Conservation (phyloP, 371 early-diverging fungal species). For the Mortierella polycephala region DNA sequence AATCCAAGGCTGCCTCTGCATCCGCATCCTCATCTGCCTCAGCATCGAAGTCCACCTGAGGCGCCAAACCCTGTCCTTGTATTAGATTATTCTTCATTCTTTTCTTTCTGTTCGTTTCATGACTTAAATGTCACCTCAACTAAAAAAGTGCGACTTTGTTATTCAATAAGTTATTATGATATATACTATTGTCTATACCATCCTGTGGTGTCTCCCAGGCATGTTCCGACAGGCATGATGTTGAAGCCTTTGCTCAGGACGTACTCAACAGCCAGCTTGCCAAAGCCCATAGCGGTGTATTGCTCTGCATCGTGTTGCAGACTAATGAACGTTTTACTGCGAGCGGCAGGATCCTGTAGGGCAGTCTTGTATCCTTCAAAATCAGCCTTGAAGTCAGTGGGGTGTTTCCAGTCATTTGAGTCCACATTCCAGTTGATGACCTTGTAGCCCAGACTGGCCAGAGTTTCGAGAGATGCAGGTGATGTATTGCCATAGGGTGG, state of each 20-base stretch:
- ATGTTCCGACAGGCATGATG: conserved; percentile 30
- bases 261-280: conserved; percentile 48
- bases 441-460: conserved; percentile 55
- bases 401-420: conserved; percentile 53
- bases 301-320: conserved; percentile 49
- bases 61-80: background rate
- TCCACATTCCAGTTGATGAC: conserved; percentile 56
- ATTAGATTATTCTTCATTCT: too few relatives aligned
- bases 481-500: conserved; percentile 76
- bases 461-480: conserved; percentile 60
- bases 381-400: conserved; percentile 9
- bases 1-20: background rate
- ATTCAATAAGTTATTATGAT: too few relatives aligned
- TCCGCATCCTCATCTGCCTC: too few relatives aligned
- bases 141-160: too few relatives aligned
- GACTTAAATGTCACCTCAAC: too few relatives aligned
- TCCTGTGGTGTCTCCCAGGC: conserved; percentile 29
- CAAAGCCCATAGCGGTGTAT: conserved; percentile 22
- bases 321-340: conserved; percentile 28
- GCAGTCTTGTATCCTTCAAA: conserved; percentile 18
- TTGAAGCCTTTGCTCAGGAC: conserved; percentile 36
- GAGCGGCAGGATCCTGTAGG: conserved; percentile 3
- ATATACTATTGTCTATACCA: conserved; percentile 20
- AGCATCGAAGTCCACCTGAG: background rate
- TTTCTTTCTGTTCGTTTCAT: too few relatives aligned